Percentiles rank a stretch among this genome's conserved stretches.
These are phyloP conservation scores for Coemansia erecta DNA, from an alignment of 192 early-diverging fungal genomes.

Conservation along the genomic window DNA sequence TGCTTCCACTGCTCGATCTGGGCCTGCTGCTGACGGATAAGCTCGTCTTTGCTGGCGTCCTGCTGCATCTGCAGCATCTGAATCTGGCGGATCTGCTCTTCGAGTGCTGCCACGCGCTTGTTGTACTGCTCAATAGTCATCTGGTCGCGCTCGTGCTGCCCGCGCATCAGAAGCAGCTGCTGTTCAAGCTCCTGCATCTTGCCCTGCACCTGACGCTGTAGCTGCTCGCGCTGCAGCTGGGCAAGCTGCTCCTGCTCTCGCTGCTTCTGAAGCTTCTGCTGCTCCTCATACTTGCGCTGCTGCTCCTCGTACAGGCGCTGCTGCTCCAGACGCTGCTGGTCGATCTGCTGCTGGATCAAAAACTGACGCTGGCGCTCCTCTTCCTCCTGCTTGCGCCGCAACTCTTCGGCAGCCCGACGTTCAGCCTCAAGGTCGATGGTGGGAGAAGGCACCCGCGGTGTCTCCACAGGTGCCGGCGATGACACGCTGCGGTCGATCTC, in stretches of 20 bases:
- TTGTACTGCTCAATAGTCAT: conserved; percentile 87
- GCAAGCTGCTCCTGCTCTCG: conserved; percentile 70
- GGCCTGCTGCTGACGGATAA: conserved; percentile 81
- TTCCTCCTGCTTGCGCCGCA: conserved; percentile 64
- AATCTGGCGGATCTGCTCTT: conserved; percentile 77
- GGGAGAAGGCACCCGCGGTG: conserved; percentile 51
- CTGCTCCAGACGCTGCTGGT: conserved; percentile 58
- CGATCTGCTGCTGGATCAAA: conserved; percentile 53
- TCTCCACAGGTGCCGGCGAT: conserved; percentile 46
- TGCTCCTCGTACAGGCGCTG: conserved; percentile 67
- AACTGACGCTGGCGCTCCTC: conserved; percentile 58
- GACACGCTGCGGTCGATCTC: conserved; percentile 23
- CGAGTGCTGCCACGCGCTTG: conserved; percentile 74
- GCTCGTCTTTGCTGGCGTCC: conserved; percentile 79
- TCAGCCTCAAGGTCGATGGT: conserved; percentile 65
- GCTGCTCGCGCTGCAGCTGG: conserved; percentile 75
- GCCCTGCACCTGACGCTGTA: conserved; percentile 75
- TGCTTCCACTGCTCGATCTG: conserved; percentile 96
- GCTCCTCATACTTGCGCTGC: conserved; percentile 73
- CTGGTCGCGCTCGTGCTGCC: conserved; percentile 80
- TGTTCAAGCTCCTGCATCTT: conserved; percentile 75
- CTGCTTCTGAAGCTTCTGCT: conserved; percentile 71
- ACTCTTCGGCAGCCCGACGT: conserved; percentile 58
- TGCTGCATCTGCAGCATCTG: conserved; percentile 68
- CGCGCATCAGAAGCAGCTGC: conserved; percentile 73